Conservation (phyloP, 2,329 filamentous ascomycete genomes). For the Penicillium corylophilum region DNA sequence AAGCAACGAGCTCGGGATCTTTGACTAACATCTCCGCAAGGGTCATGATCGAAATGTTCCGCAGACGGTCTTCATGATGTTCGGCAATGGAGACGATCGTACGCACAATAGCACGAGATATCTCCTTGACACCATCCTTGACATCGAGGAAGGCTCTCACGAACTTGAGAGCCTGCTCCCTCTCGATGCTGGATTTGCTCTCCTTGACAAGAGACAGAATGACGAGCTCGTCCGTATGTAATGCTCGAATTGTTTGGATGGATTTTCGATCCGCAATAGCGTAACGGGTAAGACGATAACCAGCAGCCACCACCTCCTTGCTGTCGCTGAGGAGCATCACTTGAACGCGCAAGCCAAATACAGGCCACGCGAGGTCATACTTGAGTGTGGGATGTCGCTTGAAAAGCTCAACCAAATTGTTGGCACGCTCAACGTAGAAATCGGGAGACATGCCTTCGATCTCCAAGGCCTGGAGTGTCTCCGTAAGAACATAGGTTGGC, state of each 20-base stretch:
- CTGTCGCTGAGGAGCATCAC: conserved; percentile 94
- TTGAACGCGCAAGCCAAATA: conserved; percentile 91
- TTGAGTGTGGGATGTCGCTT: conserved; percentile 90
- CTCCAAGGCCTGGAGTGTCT: conserved; percentile 87
- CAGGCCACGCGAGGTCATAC: conserved; percentile 93
- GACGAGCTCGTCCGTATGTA: conserved; percentile 91
- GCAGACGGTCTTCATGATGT: conserved; percentile 77
- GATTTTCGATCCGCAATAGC: conserved; percentile 90
- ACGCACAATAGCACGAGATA: conserved; percentile 82
- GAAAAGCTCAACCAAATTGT: conserved; percentile 93
- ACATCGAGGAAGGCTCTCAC: conserved; percentile 93
- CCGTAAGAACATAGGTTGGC: conserved; percentile 85
- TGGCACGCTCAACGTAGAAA: conserved; percentile 91
- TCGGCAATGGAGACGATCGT: conserved; percentile 90
- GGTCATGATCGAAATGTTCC: conserved; percentile 89
- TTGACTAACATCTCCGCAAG: conserved; percentile 86
- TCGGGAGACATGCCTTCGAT: conserved; percentile 83
- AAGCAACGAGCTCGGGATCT: conserved; percentile 76
- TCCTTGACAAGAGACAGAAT: conserved; percentile 93
- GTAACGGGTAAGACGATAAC: conserved; percentile 89
- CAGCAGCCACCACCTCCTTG: conserved; percentile 90
- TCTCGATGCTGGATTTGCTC: conserved; percentile 92
- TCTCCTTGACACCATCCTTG: conserved; percentile 83
- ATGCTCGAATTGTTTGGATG: conserved; percentile 77
- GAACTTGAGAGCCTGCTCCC: conserved; percentile 96